Base-by-base conservation (phyloP, 257 asterid species). In the Gardenia jasminoides region DNA sequence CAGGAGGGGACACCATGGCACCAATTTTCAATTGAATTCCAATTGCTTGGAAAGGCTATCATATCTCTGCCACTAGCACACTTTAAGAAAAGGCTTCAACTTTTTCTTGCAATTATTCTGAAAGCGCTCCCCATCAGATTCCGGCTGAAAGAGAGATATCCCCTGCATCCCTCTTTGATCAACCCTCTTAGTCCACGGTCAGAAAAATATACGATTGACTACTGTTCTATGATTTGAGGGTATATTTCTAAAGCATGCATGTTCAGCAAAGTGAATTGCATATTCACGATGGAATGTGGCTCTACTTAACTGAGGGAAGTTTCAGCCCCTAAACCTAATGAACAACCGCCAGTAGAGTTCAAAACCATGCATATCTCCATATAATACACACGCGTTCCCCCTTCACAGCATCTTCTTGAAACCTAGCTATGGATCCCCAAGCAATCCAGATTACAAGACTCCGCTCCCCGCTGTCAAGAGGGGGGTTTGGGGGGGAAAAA, bases 31-130 rank as follows among this genome's bases (percentile, higher is more conserved):
- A 50, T 83, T 75, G 78, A 84, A 82, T 80, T 43, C 79, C 81
- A 85, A 81, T 81, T 59, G 76, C 80, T 7, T 22, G 81, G 10
- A 84, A 83, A 83, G 78, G 71, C 88, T 74, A 87, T 76, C 75
- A 46, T 66, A 66, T 17, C 30, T 46, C 31, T 84, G 76, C 77
- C 80, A n/a, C 36, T 73, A 74, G 80, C 86, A 82, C 88, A n/a
- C 4, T 89, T 72, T 59, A 76, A 80, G 81, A 84, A 79, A 68
- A 78, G 88, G 72, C 83, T 70, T 83, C 78, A 70, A 77, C 80
- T 70, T 88, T 89, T 89, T 72, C 80, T 31, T 70, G 79, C 90
- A 86, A 90, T 90, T 86, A 90, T 87, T 84, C 83, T 78, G 71
- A 84, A 86, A 82, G 87, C 20, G 12, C 67, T 74, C 20, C 65